Evolutionary conservation across 2,329 filamentous ascomycete species (phyloP).

Genomic region (Ilyonectria mors-panacis): DNA sequence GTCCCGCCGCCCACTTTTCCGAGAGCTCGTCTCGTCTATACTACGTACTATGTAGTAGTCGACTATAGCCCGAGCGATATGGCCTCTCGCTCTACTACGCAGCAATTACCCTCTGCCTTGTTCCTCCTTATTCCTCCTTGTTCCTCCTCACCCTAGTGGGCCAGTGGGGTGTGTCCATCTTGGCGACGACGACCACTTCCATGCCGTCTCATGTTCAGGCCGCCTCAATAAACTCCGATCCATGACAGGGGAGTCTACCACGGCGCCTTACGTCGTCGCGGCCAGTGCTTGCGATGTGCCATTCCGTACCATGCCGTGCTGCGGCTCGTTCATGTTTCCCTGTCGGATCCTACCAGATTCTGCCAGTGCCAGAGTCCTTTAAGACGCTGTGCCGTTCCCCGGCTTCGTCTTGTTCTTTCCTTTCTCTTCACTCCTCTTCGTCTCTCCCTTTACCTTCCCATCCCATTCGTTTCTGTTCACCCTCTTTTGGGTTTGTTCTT

Average conservation of each 20-base stretch:
- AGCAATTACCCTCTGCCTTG: constrained; percentile 3
- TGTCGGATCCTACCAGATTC: constrained; percentile 3
- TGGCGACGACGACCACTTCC: constrained; percentile 30
- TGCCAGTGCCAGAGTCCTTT: constrained; percentile 15
- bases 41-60: constrained; percentile 13
- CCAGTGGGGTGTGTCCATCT: constrained; percentile 24
- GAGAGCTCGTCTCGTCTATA: constrained; percentile 23
- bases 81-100: constrained; percentile 15
- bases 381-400: constrained; percentile 35
- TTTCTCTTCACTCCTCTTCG: constrained; percentile 33
- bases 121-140: too few species aligned
- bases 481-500: constrained; percentile 44
- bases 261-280: constrained; percentile 31
- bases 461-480: constrained; percentile 43
- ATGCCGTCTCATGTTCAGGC: constrained; percentile 49
- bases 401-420: constrained; percentile 21
- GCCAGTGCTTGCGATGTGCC: constrained; percentile 30
- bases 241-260: constrained; percentile 36
- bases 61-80: constrained; percentile 9
- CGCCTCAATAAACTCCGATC: constrained; percentile 45
- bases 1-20: constrained; percentile 12
- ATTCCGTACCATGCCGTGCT: constrained; percentile 16
- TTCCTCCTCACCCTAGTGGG: constrained; percentile 20
- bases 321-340: constrained; percentile 17
- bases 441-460: constrained; percentile 37